These are phyloP conservation scores for Ophiosphaerella herpotricha DNA, from an alignment of 2,329 filamentous ascomycete genomes.

Conservation along the genomic window DNA sequence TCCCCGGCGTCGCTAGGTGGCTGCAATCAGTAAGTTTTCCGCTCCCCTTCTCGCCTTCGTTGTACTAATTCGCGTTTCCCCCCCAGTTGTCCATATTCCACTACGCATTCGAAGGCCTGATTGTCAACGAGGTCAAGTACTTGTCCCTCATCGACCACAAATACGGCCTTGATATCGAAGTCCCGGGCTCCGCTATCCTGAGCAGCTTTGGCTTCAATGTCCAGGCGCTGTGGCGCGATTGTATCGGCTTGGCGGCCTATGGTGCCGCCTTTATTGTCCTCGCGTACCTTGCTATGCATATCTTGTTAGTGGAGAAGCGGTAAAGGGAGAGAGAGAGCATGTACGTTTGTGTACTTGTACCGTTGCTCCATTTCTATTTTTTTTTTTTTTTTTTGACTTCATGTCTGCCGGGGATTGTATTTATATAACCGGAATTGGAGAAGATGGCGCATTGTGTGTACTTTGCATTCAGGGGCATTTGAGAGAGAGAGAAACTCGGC, in stretches of 20 bases:
- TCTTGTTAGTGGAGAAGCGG: constrained; percentile 87
- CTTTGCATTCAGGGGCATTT: not conserved
- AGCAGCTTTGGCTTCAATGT: constrained; percentile 96
- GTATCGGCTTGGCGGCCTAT: constrained; percentile 80
- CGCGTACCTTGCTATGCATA: constrained; percentile 90
- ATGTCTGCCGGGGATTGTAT: not conserved
- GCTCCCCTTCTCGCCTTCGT: not conserved
- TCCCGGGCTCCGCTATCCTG: constrained; percentile 90
- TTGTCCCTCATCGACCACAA: constrained; percentile 90
- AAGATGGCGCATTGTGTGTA: too few species aligned
- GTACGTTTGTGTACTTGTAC: constrained; percentile 1
- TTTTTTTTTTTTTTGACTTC: not conserved
- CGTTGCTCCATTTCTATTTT: not conserved
- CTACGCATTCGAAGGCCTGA: constrained; percentile 93
- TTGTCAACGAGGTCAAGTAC: constrained; percentile 94
- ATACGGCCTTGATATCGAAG: constrained; percentile 94
- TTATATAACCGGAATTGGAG: not conserved
- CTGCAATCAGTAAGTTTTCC: constrained; percentile 70
- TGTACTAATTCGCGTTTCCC: constrained; percentile 8
- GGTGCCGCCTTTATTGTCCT: constrained; percentile 81
- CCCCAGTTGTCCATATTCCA: constrained; percentile 88
- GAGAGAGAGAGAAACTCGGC: too few species aligned
- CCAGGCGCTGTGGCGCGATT: constrained; percentile 81
- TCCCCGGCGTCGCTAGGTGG: constrained; percentile 84
- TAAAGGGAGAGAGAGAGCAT: constrained; percentile 44